phyloP scores from a whole-genome alignment of 768 basidiomycete genomes.

The Mycena sanguinolenta region DNA sequence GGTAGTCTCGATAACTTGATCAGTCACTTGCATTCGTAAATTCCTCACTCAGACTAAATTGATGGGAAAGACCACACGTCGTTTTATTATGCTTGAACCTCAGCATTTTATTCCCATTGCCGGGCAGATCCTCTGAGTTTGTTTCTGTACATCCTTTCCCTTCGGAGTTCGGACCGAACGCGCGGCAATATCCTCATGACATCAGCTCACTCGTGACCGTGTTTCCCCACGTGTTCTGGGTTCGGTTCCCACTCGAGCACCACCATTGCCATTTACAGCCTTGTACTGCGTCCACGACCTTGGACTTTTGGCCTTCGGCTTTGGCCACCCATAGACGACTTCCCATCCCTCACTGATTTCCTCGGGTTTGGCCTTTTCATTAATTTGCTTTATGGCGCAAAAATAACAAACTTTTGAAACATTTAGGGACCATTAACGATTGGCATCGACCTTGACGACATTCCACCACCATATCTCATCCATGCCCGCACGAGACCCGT shows the following conservation, averaged over 20 bases:
- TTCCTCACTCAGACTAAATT: too few species aligned
- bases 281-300: slow-evolving; percentile 6
- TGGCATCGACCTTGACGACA: slow-evolving; percentile 12
- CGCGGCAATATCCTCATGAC: not conserved
- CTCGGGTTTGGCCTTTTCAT: not conserved
- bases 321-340: slow-evolving; percentile 1
- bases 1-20: too few species aligned
- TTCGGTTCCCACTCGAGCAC: not conserved
- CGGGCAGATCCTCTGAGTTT: too few species aligned
- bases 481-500: slow-evolving; percentile 35
- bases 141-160: too few species aligned
- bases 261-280: not conserved
- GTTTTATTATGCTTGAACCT: too few species aligned
- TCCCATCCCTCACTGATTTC: not conserved
- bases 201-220: not conserved
- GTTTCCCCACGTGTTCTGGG: not conserved
- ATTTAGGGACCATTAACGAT: slow-evolving; percentile 32
- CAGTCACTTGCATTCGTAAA: too few species aligned
- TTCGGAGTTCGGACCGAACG: too few species aligned
- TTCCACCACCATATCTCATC: slow-evolving; percentile 13
- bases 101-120: too few species aligned
- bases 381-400: not conserved
- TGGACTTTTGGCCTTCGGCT: not conserved
- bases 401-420: slow-evolving; percentile 15
- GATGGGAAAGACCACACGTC: too few species aligned